phyloP scores from a whole-genome alignment of 2,329 filamentous ascomycete genomes.

The Paraconiothyrium sp. region DNA sequence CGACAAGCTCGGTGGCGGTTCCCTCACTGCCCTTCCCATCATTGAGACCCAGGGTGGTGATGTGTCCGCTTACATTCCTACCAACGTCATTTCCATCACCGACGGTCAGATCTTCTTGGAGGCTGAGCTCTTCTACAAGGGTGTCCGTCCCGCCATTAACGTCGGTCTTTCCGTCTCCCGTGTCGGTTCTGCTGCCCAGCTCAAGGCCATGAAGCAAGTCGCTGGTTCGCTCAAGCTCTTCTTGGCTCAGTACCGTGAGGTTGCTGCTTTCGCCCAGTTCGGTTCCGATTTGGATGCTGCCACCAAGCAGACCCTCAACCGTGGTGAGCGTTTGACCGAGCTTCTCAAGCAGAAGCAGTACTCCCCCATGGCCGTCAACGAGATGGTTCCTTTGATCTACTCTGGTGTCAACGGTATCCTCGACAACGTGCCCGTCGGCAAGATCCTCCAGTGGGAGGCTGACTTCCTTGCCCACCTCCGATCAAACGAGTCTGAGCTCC shows the following conservation, averaged over 20 bases:
- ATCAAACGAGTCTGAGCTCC: conserved; percentile 85
- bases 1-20: conserved; percentile 93
- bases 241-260: conserved; percentile 99
- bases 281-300: conserved; percentile 99
- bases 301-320: conserved; percentile 97
- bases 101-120: conserved; percentile 99
- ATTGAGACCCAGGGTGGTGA: conserved; percentile 99
- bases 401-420: conserved; percentile 98
- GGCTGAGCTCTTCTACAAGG: conserved; percentile 99
- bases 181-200: conserved; percentile 99
- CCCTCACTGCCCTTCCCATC: conserved; percentile 94
- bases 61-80: conserved; percentile 99
- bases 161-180: conserved; percentile 99
- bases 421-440: conserved; percentile 86
- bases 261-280: conserved; percentile 99
- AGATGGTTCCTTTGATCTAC: conserved; percentile 99
- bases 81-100: conserved; percentile 99
- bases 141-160: conserved; percentile 99
- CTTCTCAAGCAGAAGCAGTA: conserved; percentile 99
- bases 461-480: conserved; percentile 94
- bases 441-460: conserved; percentile 92
- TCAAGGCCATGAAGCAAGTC: conserved; percentile 99
- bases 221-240: conserved; percentile 99
- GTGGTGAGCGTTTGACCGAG: conserved; percentile 99
- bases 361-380: conserved; percentile 96